Evolutionary conservation across 371 early-diverging fungal genomes (phyloP).

Genomic region (Nematocida ironsii): DNA sequence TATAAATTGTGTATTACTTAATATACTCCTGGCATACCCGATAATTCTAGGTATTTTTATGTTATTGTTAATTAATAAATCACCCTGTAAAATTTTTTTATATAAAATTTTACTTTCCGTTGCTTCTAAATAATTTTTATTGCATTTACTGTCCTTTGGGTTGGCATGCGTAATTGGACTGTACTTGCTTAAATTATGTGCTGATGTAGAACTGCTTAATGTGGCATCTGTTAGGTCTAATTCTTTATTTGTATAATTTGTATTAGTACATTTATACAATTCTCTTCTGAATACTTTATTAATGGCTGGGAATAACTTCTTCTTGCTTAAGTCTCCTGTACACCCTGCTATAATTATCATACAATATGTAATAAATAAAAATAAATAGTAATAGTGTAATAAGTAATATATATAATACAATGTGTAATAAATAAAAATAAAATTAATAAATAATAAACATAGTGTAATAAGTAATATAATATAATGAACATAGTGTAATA

Average conservation of each 20-base stretch:
- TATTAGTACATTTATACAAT: conserved; percentile 3
- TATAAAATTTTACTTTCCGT: conserved; percentile 73
- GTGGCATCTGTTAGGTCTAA: conserved; percentile 19
- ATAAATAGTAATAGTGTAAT: too few species aligned
- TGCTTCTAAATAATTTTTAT: conserved; percentile 16
- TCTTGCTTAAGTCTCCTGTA: conserved; percentile 70
- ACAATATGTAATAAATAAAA: not conserved
- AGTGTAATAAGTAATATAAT: too few species aligned
- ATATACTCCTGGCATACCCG: conserved; percentile 86
- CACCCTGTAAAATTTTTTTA: conserved; percentile 71
- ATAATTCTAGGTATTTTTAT: conserved; percentile 72
- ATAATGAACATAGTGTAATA: too few species aligned
- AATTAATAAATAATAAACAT: too few species aligned
- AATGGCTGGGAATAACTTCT: conserved; percentile 94
- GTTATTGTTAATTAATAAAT: conserved; percentile 38
- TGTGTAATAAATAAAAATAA: too few species aligned
- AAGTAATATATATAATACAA: too few species aligned
- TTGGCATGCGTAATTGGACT: conserved; percentile 51
- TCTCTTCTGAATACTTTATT: conserved; percentile 29
- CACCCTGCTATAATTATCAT: conserved; percentile 69
- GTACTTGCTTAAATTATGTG: conserved; percentile 15
- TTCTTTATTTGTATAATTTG: conserved; percentile 17
- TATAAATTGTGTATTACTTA: conserved; percentile 75
- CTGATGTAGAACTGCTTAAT: conserved; percentile 48
- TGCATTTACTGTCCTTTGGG: conserved; percentile 5